Conservation (phyloP, 306 rosid species). For the Corylus avellana region DNA sequence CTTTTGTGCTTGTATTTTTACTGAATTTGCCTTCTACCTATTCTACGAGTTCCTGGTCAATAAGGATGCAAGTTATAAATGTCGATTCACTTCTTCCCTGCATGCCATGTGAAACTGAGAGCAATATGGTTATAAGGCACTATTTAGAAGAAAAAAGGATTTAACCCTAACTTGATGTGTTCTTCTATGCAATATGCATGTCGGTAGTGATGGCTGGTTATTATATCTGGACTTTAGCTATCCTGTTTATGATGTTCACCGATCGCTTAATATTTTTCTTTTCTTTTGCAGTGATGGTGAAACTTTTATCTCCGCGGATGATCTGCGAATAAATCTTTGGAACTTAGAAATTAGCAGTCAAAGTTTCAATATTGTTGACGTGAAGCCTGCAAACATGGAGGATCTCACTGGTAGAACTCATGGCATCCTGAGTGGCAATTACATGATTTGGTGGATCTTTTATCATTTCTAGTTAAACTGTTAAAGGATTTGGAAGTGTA, state of each 20-base stretch:
- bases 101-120: background rate
- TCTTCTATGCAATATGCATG: background rate
- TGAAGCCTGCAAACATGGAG: constrained; percentile 98
- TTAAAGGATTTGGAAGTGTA: background rate
- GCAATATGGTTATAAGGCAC: background rate
- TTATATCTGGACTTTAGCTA: background rate
- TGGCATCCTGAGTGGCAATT: constrained; percentile 12
- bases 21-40: background rate
- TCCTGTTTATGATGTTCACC: constrained; percentile 2
- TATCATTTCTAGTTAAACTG: background rate
- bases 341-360: constrained; percentile 97
- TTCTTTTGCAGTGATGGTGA: constrained; percentile 83
- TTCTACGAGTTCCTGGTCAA: background rate
- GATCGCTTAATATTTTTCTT: background rate
- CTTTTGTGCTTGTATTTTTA: background rate
- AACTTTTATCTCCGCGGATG: constrained; percentile 99
- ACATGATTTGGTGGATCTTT: constrained; percentile 11
- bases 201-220: constrained; percentile 1
- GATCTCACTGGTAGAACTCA: constrained; percentile 86
- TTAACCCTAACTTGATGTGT: background rate
- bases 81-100: background rate
- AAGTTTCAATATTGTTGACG: constrained; percentile 97
- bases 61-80: background rate
- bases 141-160: background rate
- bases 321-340: constrained; percentile 98